Conservation (phyloP, 805 yeast genomes). For the Pichia ethanolica region DNA sequence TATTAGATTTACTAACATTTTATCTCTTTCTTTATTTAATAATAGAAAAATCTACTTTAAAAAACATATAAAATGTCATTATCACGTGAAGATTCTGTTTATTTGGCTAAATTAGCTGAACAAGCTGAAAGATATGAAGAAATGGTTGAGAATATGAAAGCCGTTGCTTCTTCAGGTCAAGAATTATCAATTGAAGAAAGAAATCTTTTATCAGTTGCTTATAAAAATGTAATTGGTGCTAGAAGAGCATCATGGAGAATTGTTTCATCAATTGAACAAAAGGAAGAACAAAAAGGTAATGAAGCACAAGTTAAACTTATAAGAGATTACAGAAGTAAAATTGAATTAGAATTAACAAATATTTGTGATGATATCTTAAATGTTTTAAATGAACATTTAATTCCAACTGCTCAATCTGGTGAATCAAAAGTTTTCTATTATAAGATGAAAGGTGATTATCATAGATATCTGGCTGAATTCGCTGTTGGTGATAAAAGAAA, state of each 20-base stretch:
- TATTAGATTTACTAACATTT: too few species aligned
- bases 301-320: slow-evolving; percentile 83
- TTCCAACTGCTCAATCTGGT: slow-evolving; percentile 91
- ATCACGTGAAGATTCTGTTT: slow-evolving; percentile 96
- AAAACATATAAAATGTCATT: slow-evolving; percentile 44
- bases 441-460: slow-evolving; percentile 99
- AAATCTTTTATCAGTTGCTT: slow-evolving; percentile 92
- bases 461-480: slow-evolving; percentile 97
- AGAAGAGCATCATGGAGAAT: slow-evolving; percentile 99
- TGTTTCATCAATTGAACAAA: slow-evolving; percentile 95
- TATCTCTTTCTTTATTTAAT: too few species aligned
- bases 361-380: slow-evolving; percentile 90
- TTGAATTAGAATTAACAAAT: slow-evolving; percentile 85
- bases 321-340: slow-evolving; percentile 90
- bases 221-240: slow-evolving; percentile 97
- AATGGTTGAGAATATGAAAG: slow-evolving; percentile 98
- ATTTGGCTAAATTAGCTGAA: slow-evolving; percentile 96
- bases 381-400: slow-evolving; percentile 82
- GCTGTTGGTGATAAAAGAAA: slow-evolving; percentile 87
- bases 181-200: slow-evolving; percentile 97
- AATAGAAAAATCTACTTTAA: slow-evolving; percentile 1
- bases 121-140: slow-evolving; percentile 99
- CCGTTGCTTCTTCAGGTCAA: slow-evolving; percentile 92
- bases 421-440: slow-evolving; percentile 97
- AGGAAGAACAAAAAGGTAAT: slow-evolving; percentile 94